These are phyloP conservation scores for Echria macrotheca DNA, from an alignment of 495 filamentous ascomycete species.

Conservation along the genomic window DNA sequence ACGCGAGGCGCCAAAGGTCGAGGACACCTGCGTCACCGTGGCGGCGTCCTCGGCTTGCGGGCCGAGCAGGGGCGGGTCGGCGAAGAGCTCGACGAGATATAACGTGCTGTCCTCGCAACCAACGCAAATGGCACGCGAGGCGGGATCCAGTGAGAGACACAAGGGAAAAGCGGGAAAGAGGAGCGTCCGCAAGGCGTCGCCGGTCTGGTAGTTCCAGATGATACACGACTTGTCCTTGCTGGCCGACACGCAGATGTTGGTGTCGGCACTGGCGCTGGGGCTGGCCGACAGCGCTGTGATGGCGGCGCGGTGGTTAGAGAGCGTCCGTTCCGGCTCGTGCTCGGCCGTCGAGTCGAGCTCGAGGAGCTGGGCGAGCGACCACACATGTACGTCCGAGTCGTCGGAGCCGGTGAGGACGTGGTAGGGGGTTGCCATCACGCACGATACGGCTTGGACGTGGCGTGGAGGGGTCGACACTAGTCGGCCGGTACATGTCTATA, in stretches of 20 bases:
- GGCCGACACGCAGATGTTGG: conserved; percentile 71
- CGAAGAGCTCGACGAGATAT: conserved; percentile 73
- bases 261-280: conserved; percentile 55
- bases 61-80: conserved; percentile 52
- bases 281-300: conserved; percentile 66
- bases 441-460: conserved; percentile 81
- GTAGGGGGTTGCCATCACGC: conserved; percentile 64
- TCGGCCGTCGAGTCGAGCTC: conserved; percentile 48
- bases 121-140: conserved; percentile 73
- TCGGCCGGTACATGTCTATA: conserved; percentile 74
- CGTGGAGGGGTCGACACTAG: conserved; percentile 80
- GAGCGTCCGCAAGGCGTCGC: conserved; percentile 68
- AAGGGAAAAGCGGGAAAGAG: conserved; percentile 67
- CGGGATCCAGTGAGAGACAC: conserved; percentile 73
- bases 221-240: conserved; percentile 77
- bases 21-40: conserved; percentile 49
- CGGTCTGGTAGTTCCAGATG: conserved; percentile 83
- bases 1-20: conserved; percentile 57
- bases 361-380: conserved; percentile 72
- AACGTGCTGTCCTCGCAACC: conserved; percentile 80
- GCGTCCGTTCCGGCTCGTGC: conserved; percentile 56
- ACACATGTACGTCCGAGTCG: conserved; percentile 85
- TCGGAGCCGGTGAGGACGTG: conserved; percentile 82
- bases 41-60: conserved; percentile 45
- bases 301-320: conserved; percentile 74